These are phyloP conservation scores for Solanum piurae DNA, from an alignment of 257 asterid species.

Conservation along the genomic window DNA sequence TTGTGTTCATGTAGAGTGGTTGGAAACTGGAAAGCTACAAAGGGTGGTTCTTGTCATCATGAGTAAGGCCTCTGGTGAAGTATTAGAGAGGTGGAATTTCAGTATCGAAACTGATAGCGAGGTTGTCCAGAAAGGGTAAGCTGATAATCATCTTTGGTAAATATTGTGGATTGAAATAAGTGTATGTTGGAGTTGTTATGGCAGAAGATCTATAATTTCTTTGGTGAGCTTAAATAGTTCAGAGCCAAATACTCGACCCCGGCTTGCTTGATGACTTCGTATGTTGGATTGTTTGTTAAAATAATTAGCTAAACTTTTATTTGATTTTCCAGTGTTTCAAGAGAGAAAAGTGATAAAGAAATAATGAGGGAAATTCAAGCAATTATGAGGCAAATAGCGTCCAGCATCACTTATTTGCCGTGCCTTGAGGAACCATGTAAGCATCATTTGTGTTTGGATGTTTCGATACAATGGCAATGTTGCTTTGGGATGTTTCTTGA, in stretches of 20 bases:
- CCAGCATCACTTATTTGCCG: conserved; percentile 93
- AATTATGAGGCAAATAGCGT: conserved; percentile 90
- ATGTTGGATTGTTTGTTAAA: not conserved
- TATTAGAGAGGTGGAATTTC: conserved; percentile 96
- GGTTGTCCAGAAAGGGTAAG: conserved; percentile 87
- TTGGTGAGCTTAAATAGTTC: not conserved
- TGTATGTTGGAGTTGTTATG: not conserved
- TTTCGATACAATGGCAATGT: not conserved
- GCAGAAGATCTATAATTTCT: not conserved
- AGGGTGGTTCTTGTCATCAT: conserved; percentile 86
- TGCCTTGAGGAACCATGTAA: conserved; percentile 93
- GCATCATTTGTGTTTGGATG: not conserved
- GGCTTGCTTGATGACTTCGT: not conserved
- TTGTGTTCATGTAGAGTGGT: conserved; percentile 50
- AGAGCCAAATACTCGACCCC: not conserved
- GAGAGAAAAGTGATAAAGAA: conserved; percentile 93
- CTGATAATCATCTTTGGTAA: not conserved
- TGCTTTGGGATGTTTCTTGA: not conserved
- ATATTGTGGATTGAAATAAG: not conserved
- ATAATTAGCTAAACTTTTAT: not conserved
- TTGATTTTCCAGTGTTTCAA: conserved; percentile 35
- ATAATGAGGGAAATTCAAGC: conserved; percentile 98
- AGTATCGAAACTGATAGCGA: conserved; percentile 72
- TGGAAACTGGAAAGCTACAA: conserved; percentile 86
- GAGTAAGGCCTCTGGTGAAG: conserved; percentile 83